Evolutionary conservation across 75 land plant genomes (phyloP).

Genomic region (Pinus taeda): DNA sequence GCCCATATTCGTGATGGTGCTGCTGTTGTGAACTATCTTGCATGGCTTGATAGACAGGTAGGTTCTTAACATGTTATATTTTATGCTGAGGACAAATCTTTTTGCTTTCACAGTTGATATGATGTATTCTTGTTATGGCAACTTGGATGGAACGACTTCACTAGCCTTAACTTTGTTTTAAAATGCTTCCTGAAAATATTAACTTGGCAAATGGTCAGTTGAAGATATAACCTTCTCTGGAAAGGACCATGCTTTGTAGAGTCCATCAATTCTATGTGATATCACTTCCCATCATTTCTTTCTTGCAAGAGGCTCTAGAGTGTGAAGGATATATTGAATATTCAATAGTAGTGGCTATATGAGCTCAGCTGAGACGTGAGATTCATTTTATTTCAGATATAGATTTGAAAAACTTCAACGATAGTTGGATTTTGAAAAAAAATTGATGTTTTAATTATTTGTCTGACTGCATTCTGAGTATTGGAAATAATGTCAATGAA

Average conservation of each 20-base stretch:
- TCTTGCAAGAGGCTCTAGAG: neutral
- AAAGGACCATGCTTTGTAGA: no score
- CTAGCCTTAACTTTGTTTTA: neutral
- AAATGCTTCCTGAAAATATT: neutral
- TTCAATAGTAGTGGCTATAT: neutral
- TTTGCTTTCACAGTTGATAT: neutral
- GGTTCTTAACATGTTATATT: neutral
- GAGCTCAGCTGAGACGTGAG: neutral
- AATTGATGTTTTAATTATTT: neutral
- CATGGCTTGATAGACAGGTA: conserved; percentile 93
- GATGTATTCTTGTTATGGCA: neutral
- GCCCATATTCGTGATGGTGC: conserved; percentile 97
- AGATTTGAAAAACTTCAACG: neutral
- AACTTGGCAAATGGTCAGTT: neutral
- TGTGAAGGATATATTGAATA: neutral
- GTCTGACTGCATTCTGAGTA: neutral
- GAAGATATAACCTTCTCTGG: no score
- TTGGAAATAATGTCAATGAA: neutral
- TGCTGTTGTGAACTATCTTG: conserved; percentile 90
- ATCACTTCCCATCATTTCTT: neutral
- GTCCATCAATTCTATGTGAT: neutral
- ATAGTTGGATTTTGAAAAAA: neutral
- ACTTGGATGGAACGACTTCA: neutral
- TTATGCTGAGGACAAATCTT: neutral
- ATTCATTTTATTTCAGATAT: neutral